Conservation (phyloP, 257 asterid species). For the Mentha longifolia region DNA sequence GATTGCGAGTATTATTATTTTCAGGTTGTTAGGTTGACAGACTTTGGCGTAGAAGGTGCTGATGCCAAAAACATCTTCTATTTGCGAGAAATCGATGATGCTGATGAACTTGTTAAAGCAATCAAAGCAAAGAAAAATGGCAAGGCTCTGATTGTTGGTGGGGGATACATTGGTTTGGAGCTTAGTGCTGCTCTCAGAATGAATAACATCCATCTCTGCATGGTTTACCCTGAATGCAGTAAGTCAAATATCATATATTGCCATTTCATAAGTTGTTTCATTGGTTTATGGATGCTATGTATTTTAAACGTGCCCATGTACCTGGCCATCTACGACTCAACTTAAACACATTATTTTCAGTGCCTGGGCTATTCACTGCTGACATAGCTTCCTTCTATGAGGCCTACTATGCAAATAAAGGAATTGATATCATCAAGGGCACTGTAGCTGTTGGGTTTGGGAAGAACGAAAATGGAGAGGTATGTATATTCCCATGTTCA, state of each 20-base stretch:
- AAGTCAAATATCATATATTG: constrained; percentile 46
- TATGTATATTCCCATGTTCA: constrained; percentile 33
- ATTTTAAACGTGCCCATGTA: constrained; percentile 1
- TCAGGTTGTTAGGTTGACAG: constrained; percentile 79
- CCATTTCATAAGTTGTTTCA: too few relatives aligned
- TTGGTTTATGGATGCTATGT: constrained; percentile 9
- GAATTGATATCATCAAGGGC: constrained; percentile 86
- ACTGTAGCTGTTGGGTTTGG: constrained; percentile 95
- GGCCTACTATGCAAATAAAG: constrained; percentile 80
- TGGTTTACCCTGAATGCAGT: constrained; percentile 99
- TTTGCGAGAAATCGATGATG: constrained; percentile 88
- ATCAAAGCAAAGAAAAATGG: constrained; percentile 76
- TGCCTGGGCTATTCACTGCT: constrained; percentile 95
- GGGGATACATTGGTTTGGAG: constrained; percentile 97
- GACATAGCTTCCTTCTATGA: constrained; percentile 94
- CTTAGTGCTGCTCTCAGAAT: constrained; percentile 87
- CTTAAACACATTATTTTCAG: constrained; percentile 48
- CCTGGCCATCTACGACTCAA: constrained; percentile 23
- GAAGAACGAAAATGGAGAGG: constrained; percentile 73
- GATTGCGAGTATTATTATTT: constrained; percentile 28
- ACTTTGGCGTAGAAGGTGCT: constrained; percentile 87
- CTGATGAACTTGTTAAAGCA: constrained; percentile 86
- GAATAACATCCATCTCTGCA: constrained; percentile 70
- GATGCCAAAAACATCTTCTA: constrained; percentile 88
- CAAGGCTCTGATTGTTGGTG: constrained; percentile 92